Conservation (phyloP, 805 yeast species). For the Barnettozyma sucrosica region DNA sequence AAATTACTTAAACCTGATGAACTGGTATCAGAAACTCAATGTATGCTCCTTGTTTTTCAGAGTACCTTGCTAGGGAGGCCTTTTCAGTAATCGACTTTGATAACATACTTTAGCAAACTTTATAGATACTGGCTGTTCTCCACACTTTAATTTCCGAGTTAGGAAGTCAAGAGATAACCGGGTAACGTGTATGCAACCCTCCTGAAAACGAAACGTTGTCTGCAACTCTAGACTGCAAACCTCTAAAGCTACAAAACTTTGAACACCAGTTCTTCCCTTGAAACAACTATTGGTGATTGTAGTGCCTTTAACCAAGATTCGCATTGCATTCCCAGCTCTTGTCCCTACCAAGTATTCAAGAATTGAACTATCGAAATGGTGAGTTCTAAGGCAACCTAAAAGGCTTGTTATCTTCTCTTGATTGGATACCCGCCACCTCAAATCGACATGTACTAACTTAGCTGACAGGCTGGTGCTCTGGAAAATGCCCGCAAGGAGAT, state of each 20-base stretch:
- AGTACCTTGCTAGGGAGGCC: background rate
- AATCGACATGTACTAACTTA: slow-evolving; percentile 6
- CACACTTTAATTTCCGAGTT: background rate
- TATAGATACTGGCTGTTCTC: background rate
- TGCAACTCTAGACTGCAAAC: background rate
- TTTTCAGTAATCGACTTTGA: background rate
- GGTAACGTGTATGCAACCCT: background rate
- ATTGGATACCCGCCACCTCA: background rate
- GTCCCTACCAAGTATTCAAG: background rate
- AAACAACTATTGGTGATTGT: background rate
- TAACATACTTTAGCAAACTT: no score
- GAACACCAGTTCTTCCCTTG: background rate
- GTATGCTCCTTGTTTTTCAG: no score
- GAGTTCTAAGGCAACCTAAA: background rate
- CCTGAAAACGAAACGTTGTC: slow-evolving; percentile 3
- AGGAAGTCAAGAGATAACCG: background rate
- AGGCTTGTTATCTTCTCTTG: background rate
- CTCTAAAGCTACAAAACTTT: background rate
- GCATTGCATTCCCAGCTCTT: background rate
- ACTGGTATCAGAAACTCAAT: no score
- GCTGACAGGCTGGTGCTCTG: slow-evolving; percentile 78
- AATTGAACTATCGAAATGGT: slow-evolving; percentile 1
- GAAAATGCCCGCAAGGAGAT: slow-evolving; percentile 96
- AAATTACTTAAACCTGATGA: no score
- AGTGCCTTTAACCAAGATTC: background rate